Base-by-base conservation (phyloP, 2,329 filamentous ascomycete genomes). In the Pseudogymnoascus sp. region DNA sequence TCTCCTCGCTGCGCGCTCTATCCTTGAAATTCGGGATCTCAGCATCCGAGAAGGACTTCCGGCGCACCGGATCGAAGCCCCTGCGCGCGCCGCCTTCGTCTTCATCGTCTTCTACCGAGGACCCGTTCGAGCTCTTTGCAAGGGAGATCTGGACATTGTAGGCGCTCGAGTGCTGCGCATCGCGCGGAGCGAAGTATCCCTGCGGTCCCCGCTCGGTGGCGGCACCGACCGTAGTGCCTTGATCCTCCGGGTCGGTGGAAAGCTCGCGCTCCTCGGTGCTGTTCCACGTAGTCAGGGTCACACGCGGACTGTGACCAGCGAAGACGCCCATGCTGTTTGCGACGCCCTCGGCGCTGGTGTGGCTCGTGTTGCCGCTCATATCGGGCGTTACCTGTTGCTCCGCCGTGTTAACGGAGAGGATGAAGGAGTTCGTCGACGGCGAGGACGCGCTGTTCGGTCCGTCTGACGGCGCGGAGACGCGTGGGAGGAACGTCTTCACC, bases 261-360 rank as follows among this genome's bases (percentile, higher is more conserved):
- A 76, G 75, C 67, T 79, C 81, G 66, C 84, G 81, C 24, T 80
- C 79, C 73, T 83, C 79, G 66, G 84, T 80, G 37, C 60, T 38
- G 7, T 61, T 61, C 69, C 70, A 72, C 28, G 70, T 66, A 10
- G 70, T 69, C 4, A 69, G 63, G 11, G 66, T 70, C 10, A 69
- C 65, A 46, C 67, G 67, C 4, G 68, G 68, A 53, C 68, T 71
- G 11, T 66, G 60, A 16, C 68, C 64, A 16, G 61, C 59, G 22
- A 64, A 63, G n/a, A 65, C 38, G 66, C 71, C 70, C 10, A 46
- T 68, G 63, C 65, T 65, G 26, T 69, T 70, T 33, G 67, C 65
- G 14, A 72, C 28, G 14, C 67, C 70, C 60, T 73, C 71, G 10
- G 65, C 69, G 61, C 71, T 73, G 40, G 70, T 71, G 61, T 70